These are phyloP conservation scores for Immersiporthe knoxdaviesiana DNA, from an alignment of 2,329 filamentous ascomycete genomes.

Conservation along the genomic window DNA sequence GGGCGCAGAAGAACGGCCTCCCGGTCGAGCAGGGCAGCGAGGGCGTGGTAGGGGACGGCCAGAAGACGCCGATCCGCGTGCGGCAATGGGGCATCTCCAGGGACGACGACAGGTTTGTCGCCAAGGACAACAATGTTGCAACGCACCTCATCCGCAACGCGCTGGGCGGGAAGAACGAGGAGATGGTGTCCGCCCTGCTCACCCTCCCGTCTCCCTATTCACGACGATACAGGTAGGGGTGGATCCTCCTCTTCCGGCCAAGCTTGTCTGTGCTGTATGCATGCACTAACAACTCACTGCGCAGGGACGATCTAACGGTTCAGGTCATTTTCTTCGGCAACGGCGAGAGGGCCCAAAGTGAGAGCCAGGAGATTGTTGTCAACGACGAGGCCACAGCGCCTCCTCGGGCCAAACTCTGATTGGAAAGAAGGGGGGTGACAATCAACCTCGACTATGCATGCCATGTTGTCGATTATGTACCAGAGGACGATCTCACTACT, in stretches of 20 bases:
- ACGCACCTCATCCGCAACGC: slow-evolving; percentile 96
- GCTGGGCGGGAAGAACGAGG: slow-evolving; percentile 87
- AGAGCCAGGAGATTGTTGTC: slow-evolving; percentile 74
- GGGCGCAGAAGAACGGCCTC: slow-evolving; percentile 57
- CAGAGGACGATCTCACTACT: slow-evolving; percentile 7
- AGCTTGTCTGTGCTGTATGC: slow-evolving; percentile 1
- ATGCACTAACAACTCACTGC: slow-evolving; percentile 29
- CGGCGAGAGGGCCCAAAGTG: slow-evolving; percentile 54
- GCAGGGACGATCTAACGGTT: slow-evolving; percentile 90
- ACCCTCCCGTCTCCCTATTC: slow-evolving; percentile 92
- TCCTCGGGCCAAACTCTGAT: slow-evolving; percentile 33
- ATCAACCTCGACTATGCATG: background rate
- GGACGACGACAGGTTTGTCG: slow-evolving; percentile 80
- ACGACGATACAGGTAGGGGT: slow-evolving; percentile 80
- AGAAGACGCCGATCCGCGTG: slow-evolving; percentile 85
- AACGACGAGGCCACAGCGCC: slow-evolving; percentile 85
- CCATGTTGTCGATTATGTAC: slow-evolving; percentile 7
- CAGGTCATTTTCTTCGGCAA: slow-evolving; percentile 99
- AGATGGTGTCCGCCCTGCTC: slow-evolving; percentile 90
- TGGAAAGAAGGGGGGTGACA: background rate
- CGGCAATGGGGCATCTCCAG: slow-evolving; percentile 86
- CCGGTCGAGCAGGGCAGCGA: slow-evolving; percentile 72
- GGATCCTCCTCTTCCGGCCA: background rate
- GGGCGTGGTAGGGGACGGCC: slow-evolving; percentile 61
- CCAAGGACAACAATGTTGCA: slow-evolving; percentile 93